phyloP scores from a whole-genome alignment of 2,329 filamentous ascomycete species.

The Phoma sp. region DNA sequence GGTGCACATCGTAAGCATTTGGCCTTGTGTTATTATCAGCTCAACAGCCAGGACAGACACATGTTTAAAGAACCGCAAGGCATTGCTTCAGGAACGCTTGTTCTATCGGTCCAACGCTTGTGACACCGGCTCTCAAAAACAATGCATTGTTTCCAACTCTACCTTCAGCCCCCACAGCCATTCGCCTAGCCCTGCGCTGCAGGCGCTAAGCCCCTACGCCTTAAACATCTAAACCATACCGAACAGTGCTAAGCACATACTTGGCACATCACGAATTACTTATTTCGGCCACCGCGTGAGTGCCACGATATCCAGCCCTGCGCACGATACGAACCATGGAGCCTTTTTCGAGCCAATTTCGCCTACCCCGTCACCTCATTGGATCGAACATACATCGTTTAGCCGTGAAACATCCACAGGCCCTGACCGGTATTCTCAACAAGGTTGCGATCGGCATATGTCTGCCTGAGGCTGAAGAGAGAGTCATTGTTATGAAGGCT shows the following conservation, averaged over 20 bases:
- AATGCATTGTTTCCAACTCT: not conserved
- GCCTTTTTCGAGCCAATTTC: slow-evolving; percentile 12
- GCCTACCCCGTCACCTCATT: slow-evolving; percentile 20
- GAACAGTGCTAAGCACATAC: slow-evolving; percentile 20
- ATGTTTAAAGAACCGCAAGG: not conserved
- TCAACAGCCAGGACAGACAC: not conserved
- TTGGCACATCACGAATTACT: slow-evolving; percentile 28
- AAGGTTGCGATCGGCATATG: slow-evolving; percentile 5
- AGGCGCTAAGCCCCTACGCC: slow-evolving; percentile 16
- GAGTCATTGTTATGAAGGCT: slow-evolving; percentile 15
- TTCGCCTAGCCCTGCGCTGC: slow-evolving; percentile 23
- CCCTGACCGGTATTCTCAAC: slow-evolving; percentile 21
- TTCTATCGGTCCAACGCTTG: not conserved
- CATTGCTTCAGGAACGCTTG: not conserved
- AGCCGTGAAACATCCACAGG: slow-evolving; percentile 11
- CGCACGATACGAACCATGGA: slow-evolving; percentile 23
- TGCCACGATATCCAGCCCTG: slow-evolving; percentile 27
- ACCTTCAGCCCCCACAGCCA: slow-evolving; percentile 5
- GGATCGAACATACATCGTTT: slow-evolving; percentile 8
- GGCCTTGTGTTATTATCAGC: slow-evolving; percentile 3
- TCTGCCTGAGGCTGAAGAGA: slow-evolving; percentile 8
- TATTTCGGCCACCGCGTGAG: slow-evolving; percentile 18
- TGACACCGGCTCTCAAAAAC: not conserved
- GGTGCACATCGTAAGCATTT: not conserved
- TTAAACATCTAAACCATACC: slow-evolving; percentile 12